Conservation (phyloP, 2,329 filamentous ascomycete species). For the Verticillium isaacii region DNA sequence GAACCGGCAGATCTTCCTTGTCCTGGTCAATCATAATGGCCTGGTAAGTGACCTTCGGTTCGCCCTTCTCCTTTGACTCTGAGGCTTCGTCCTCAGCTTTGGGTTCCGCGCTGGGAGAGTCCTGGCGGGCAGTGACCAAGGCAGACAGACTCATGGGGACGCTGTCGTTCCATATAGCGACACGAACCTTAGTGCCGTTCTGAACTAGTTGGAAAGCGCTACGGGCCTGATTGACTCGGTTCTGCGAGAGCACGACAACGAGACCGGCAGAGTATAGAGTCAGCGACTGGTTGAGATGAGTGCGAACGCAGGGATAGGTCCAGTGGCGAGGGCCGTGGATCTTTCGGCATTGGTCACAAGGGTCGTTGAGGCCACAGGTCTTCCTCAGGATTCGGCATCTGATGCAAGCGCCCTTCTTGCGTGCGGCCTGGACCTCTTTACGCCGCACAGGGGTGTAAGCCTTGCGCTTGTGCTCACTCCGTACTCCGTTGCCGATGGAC, state of each 20-base stretch:
- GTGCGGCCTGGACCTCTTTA: constrained; percentile 61
- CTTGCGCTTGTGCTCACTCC: constrained; percentile 14
- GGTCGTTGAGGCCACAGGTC: constrained; percentile 59
- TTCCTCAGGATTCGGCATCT: constrained; percentile 62
- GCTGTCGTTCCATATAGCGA: constrained; percentile 13
- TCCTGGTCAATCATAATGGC: constrained; percentile 57
- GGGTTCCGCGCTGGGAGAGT: constrained; percentile 15
- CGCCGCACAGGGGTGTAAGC: constrained; percentile 44
- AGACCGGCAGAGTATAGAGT: constrained; percentile 61
- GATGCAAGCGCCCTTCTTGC: constrained; percentile 62
- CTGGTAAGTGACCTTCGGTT: constrained; percentile 16
- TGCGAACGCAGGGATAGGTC: constrained; percentile 59
- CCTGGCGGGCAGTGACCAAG: constrained; percentile 9
- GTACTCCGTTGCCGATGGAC: constrained; percentile 16
- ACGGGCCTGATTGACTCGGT: constrained; percentile 52
- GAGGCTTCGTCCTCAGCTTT: neutral
- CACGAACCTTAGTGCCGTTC: constrained; percentile 30
- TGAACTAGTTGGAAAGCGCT: constrained; percentile 42
- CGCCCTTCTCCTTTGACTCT: constrained; percentile 11
- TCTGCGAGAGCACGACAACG: constrained; percentile 57
- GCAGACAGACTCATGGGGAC: constrained; percentile 11
- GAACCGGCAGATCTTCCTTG: constrained; percentile 53
- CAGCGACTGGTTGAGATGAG: constrained; percentile 56
- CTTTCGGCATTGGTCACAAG: constrained; percentile 59
- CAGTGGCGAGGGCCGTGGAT: constrained; percentile 61